Base-by-base conservation (phyloP, 495 filamentous ascomycete species). In the Cladorrhinum samala region DNA sequence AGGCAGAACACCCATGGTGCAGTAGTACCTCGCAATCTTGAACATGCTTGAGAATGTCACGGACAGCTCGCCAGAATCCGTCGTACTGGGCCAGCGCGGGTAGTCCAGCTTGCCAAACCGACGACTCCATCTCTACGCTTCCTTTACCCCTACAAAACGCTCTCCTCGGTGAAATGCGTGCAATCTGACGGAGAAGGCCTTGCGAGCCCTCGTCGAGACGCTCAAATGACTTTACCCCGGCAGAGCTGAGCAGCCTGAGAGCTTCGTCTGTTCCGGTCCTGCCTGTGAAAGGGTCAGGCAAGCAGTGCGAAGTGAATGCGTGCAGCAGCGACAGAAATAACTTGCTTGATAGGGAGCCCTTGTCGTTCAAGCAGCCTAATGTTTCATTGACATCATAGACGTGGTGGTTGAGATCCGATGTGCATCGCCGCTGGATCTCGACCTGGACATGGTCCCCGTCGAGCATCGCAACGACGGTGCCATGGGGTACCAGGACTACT, bases 241-340 rank as follows among this genome's bases (percentile, higher is more conserved):
- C 77, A 2, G 72, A 76, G 1, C 54, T 52, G 9, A 87, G 68
- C 19, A 78, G 74, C 0, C 56, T 50, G 1, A 88, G 59, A 0
- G 78, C 73, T 56, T 85, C 70, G 52, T 88, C 85, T 0, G 82
- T 86, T 0, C 86, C 86, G 2, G 82, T 87, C 21, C 65, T 71
- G 0, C 57, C 51, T 0, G 80, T 84, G 0, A 88, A 61, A 0
- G 72, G 68, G 56, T 89, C 86, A 0, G 78, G 74, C 1, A 86
- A 54, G 41, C 72, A 78, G 46, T 71, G 76, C 1, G 82, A 78
- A 0, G 84, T 88, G 0, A 83, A n/a, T 0, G 82, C 83, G 55
- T 88, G 82, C 1, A 87, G 68, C 48, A 80, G 81, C 36, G 68
- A 73, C 9, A 80, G 57, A 46, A 71, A 73, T 0, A 87, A 62